Evolutionary conservation across 2,329 filamentous ascomycete species (phyloP), one percentile per base, ranked within the genome.

Genomic region (Podosphaera xanthii): DNA sequence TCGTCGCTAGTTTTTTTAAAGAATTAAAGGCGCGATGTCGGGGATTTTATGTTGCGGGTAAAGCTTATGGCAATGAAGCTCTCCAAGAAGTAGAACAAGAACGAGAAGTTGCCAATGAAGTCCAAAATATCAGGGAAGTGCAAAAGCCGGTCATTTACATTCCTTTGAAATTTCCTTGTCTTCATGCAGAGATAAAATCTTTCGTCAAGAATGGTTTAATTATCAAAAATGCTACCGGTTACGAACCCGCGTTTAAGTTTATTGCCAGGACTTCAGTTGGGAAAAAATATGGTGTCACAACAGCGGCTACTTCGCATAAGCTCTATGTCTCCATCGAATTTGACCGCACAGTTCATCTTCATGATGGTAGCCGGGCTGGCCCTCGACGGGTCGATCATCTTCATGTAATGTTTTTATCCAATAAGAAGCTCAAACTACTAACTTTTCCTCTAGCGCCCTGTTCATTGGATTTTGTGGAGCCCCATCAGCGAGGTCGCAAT

Each of bases 401-500:
- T 46, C n/a, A 53, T 31, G 58, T 59, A 12, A 59, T 48, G n/a
- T 55, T 46, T 42, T 30, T 34, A 31, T 60, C 65, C n/a, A 33
- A 34, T 33, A 30, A 49, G 54, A 14, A 30, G 31, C 34, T 34
- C 5, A 59, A n/a, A 5, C 50, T 46, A 35, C 8, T 56, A 50
- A 33, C 44, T 35, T 36, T n/a, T 63, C 38, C 59, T 70, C 12
- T 50, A 63, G 63, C 72, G 75, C 1, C 69, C 77, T 0, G 77
- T 83, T 0, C 76, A 81, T 35, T 86, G 80, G 81, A 65, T 86
- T 2, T 67, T 86, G 0, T 83, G 76, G 75, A 78, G 74, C 60
- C 64, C 63, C 0, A 22, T 63, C 0, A 70, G 70, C 0, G 65
- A 77, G 8, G 75, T 71, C 0, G 82, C 75, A 0, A 62, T 86